Percentiles rank a stretch among this genome's conserved stretches.
phyloP scores from a whole-genome alignment of 2,329 filamentous ascomycete species.

The Sclerotinia spermophila region DNA sequence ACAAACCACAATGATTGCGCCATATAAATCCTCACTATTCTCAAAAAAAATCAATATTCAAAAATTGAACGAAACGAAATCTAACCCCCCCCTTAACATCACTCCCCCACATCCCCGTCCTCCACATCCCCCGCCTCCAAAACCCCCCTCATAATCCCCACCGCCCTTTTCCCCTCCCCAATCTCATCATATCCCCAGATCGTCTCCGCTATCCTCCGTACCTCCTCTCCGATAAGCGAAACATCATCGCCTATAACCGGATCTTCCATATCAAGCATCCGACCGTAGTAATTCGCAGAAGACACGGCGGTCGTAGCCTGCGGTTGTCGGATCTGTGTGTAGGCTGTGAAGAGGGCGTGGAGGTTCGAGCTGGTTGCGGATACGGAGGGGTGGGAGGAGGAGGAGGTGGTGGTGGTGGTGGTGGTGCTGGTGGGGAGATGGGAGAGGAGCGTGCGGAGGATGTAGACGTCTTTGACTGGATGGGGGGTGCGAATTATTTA shows the following conservation, averaged over 20 bases:
- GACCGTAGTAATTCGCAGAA: not conserved
- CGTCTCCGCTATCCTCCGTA: not conserved
- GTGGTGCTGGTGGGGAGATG: not conserved
- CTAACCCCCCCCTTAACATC: too few relatives aligned
- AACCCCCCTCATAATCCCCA: not conserved
- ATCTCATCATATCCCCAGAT: slow-evolving; percentile 6
- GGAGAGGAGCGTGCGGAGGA: not conserved
- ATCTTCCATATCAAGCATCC: slow-evolving; percentile 3
- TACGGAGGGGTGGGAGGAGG: not conserved
- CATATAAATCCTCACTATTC: too few relatives aligned
- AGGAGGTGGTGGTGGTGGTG: not conserved
- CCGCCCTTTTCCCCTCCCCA: not conserved
- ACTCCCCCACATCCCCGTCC: not conserved
- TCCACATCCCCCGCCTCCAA: not conserved
- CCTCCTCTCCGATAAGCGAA: not conserved
- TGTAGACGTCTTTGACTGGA: slow-evolving; percentile 1
- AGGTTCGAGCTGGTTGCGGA: rapidly evolving
- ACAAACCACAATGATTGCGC: too few relatives aligned
- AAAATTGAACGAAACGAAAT: too few relatives aligned
- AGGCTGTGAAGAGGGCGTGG: not conserved
- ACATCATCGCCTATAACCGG: not conserved
- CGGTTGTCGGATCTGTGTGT: not conserved
- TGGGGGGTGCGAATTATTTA: not conserved
- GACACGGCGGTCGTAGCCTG: not conserved
- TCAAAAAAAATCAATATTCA: too few relatives aligned